phyloP scores from a whole-genome alignment of 179 eudicot genomes.

The Silene noctiflora region DNA sequence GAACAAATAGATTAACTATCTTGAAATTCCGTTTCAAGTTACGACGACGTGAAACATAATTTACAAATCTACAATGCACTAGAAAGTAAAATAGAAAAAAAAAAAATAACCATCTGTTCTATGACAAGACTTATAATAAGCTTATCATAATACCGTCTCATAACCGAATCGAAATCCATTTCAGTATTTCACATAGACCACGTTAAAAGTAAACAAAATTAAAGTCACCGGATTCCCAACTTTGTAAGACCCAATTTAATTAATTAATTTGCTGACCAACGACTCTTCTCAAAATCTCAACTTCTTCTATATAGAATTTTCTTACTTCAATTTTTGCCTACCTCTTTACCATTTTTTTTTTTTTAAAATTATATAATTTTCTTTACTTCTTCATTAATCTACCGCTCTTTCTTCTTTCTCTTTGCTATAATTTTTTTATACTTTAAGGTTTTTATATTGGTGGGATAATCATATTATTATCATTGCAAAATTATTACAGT shows the following conservation, averaged over 20 bases:
- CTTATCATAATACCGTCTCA: too few relatives aligned
- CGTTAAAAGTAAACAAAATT: background rate
- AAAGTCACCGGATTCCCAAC: background rate
- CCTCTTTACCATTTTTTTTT: background rate
- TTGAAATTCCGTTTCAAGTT: too few relatives aligned
- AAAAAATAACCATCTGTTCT: too few relatives aligned
- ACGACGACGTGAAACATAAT: too few relatives aligned
- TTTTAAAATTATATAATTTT: background rate
- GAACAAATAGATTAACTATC: too few relatives aligned
- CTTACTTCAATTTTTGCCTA: conserved; percentile 5
- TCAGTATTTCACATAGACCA: too few relatives aligned
- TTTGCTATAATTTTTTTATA: background rate
- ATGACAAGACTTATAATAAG: too few relatives aligned
- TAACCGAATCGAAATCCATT: too few relatives aligned
- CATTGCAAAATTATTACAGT: background rate
- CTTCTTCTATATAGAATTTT: background rate
- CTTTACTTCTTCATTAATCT: conserved; percentile 4
- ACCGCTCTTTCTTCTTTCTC: background rate
- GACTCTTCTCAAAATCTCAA: background rate
- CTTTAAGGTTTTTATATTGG: background rate
- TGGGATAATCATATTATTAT: background rate
- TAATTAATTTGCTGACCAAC: conserved; percentile 1
- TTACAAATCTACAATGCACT: too few relatives aligned
- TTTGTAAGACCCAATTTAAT: background rate
- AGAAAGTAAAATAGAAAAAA: too few relatives aligned